These are phyloP conservation scores for Penicillium occitanis DNA, from an alignment of 2,329 filamentous ascomycete genomes.

Conservation along the genomic window DNA sequence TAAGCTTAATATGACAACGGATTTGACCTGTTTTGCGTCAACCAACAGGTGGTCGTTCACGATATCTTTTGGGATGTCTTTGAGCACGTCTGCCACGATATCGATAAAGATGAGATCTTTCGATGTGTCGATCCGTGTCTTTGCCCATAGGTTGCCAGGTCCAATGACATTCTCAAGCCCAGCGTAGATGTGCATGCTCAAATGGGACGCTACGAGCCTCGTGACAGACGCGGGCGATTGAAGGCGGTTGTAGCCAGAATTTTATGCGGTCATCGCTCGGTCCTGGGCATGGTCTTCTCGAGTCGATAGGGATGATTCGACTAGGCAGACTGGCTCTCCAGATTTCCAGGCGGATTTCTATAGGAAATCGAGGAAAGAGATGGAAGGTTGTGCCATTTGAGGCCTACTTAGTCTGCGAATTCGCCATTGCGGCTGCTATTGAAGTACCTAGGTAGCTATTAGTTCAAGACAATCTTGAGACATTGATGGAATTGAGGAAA, in stretches of 20 bases:
- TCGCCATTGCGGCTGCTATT: neutral
- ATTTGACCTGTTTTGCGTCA: neutral
- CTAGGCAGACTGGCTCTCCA: no score
- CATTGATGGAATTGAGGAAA: neutral
- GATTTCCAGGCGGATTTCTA: neutral
- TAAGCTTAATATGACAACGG: neutral
- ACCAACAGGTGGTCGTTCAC: neutral
- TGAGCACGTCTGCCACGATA: neutral
- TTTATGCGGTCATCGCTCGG: slow-evolving; percentile 1
- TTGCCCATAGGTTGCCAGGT: neutral
- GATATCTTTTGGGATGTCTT: neutral
- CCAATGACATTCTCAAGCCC: slow-evolving; percentile 1
- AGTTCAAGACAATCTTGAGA: neutral
- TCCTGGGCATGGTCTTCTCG: neutral
- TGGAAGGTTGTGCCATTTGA: neutral
- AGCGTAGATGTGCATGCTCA: neutral
- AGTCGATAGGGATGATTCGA: neutral
- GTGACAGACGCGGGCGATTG: slow-evolving; percentile 2
- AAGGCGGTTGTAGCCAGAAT: neutral
- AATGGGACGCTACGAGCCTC: slow-evolving; percentile 11
- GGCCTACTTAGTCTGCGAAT: neutral
- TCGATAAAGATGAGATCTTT: neutral
- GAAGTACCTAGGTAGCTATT: neutral
- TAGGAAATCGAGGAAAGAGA: slow-evolving; percentile 3
- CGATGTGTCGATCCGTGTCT: slow-evolving; percentile 8